Conservation (phyloP, 1,284 basidiomycete genomes). For the Phellinidium pouzarii region DNA sequence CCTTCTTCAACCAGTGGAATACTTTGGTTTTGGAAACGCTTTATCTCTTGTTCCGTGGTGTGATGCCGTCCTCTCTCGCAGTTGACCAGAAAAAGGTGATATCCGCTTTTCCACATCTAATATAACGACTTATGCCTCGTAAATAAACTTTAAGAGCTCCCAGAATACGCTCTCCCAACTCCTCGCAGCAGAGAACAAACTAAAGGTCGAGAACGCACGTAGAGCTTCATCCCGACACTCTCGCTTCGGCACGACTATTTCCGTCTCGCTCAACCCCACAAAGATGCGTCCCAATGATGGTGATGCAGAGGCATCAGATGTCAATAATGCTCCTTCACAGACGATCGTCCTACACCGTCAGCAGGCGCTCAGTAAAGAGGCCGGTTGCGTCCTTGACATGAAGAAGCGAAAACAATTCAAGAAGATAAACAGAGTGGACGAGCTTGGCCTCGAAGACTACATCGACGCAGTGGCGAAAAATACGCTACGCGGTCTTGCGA, state of each 20-base stretch:
- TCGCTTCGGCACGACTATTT: constrained; percentile 88
- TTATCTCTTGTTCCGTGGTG: constrained; percentile 78
- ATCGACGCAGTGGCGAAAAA: constrained; percentile 67
- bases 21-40: constrained; percentile 86
- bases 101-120: constrained; percentile 20
- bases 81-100: constrained; percentile 64
- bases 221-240: constrained; percentile 80
- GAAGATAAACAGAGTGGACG: constrained; percentile 64
- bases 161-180: constrained; percentile 59
- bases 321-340: constrained; percentile 34
- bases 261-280: constrained; percentile 60
- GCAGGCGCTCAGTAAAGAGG: constrained; percentile 68
- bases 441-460: constrained; percentile 64
- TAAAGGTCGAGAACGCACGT: constrained; percentile 49
- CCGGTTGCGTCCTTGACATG: constrained; percentile 73
- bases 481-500: constrained; percentile 61
- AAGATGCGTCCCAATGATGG: constrained; percentile 28
- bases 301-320: constrained; percentile 27
- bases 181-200: constrained; percentile 63
- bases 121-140: constrained; percentile 8
- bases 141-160: constrained; percentile 40
- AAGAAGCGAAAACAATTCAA: constrained; percentile 62
- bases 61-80: constrained; percentile 56
- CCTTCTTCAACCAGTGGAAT: constrained; percentile 77
- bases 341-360: constrained; percentile 76